Percentiles rank a stretch among this genome's conserved stretches.
These are phyloP conservation scores for Gnetum montanum DNA, from an alignment of 75 land plant species.

Conservation along the genomic window DNA sequence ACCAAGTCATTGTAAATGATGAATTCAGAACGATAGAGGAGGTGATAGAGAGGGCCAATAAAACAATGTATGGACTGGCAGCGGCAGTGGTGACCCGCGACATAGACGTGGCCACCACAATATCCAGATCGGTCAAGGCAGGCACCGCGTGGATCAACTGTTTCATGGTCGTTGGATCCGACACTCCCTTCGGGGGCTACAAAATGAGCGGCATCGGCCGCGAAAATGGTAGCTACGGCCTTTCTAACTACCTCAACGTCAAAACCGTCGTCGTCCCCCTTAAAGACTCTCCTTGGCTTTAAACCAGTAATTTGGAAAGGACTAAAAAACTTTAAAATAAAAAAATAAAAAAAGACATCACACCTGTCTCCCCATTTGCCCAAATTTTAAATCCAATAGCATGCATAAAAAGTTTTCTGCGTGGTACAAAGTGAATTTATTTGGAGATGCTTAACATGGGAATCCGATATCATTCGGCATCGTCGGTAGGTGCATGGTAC, in stretches of 20 bases:
- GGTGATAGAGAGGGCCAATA: constrained; percentile 57
- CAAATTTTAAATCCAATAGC: no score
- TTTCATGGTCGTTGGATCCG: constrained; percentile 37
- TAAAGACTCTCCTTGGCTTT: constrained; percentile 67
- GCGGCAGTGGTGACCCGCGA: constrained; percentile 64
- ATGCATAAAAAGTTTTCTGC: no score
- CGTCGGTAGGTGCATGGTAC: no score
- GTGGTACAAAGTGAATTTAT: no score
- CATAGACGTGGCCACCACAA: constrained; percentile 47
- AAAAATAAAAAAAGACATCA: no score
- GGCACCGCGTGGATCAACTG: constrained; percentile 71
- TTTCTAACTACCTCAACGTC: constrained; percentile 43
- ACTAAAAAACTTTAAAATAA: no score
- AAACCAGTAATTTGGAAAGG: no score
- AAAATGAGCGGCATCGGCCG: constrained; percentile 78
- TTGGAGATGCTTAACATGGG: no score
- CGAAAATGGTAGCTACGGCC: constrained; percentile 40
- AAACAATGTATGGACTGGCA: constrained; percentile 58
- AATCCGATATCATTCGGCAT: no score
- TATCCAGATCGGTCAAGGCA: constrained; percentile 56
- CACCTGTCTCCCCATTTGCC: no score
- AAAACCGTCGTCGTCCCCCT: constrained; percentile 68
- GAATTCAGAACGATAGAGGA: constrained; percentile 50
- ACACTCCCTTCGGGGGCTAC: constrained; percentile 72
- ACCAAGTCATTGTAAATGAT: neutral